A percentile compares a stretch with the other conserved stretches of the same genome.
Conservation (phyloP, 257 asterid genomes). For the Nicotiana otophora region DNA sequence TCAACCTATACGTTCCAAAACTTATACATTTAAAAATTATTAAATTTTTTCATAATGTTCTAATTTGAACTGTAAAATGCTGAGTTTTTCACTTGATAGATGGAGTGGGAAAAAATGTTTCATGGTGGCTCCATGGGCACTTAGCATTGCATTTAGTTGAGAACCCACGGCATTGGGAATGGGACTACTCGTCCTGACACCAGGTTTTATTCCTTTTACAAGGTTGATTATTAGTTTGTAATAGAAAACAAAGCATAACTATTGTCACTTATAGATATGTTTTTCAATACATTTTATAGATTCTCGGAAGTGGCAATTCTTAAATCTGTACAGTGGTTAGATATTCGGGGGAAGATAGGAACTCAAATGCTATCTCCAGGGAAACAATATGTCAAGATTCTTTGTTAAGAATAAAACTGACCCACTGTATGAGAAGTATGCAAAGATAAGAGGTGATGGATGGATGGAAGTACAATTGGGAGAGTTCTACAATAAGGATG, state of each 20-base stretch:
- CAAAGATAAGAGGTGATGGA: constrained; percentile 20
- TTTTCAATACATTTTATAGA: constrained; percentile 4
- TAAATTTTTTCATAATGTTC: background rate
- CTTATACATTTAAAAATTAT: no score
- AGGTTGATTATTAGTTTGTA: background rate
- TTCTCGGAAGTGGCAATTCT: constrained; percentile 27
- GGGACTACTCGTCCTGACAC: background rate
- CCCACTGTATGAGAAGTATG: background rate
- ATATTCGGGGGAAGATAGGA: constrained; percentile 10
- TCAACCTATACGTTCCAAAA: no score
- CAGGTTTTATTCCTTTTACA: constrained; percentile 12
- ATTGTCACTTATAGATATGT: background rate
- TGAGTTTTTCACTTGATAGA: constrained; percentile 31
- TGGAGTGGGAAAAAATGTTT: constrained; percentile 27
- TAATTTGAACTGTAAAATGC: background rate
- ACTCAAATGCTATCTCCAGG: constrained; percentile 16
- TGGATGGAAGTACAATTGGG: constrained; percentile 37
- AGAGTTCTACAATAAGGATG: constrained; percentile 8
- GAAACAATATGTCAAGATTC: background rate
- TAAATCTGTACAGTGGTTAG: background rate
- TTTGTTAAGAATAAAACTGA: background rate
- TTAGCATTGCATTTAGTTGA: constrained; percentile 13
- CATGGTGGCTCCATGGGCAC: constrained; percentile 28
- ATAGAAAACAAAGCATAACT: background rate
- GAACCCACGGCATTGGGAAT: constrained; percentile 10